Percentiles rank a stretch among this genome's conserved stretches.
Evolutionary conservation across 176 grass and related monocot species (phyloP).

Genomic region (Oryza punctata): DNA sequence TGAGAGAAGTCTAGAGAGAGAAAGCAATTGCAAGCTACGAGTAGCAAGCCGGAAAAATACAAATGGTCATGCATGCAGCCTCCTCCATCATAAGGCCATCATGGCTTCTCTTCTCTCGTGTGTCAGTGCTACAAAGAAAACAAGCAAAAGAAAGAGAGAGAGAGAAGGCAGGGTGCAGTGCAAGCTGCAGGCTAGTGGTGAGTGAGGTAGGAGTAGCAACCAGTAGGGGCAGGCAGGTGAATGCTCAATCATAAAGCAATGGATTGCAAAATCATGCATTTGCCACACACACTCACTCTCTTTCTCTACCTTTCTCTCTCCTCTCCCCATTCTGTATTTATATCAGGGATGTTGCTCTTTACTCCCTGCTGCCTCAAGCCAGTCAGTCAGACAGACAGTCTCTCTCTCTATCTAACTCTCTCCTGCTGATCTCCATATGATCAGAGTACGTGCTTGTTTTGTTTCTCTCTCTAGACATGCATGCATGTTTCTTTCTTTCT

Average conservation of each 20-base stretch:
- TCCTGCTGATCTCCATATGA: slow-evolving; percentile 10
- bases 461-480: slow-evolving; percentile 34
- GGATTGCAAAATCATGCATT: slow-evolving; percentile 85
- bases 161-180: not conserved
- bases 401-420: not conserved
- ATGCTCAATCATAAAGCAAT: slow-evolving; percentile 95
- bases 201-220: not conserved
- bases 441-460: not conserved
- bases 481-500: slow-evolving; percentile 4
- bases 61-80: slow-evolving; percentile 42
- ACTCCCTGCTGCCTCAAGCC: slow-evolving; percentile 45
- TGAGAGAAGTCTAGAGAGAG: not conserved
- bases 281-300: slow-evolving; percentile 12
- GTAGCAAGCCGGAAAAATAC: not conserved
- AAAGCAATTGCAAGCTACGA: not conserved
- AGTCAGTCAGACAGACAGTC: slow-evolving; percentile 31
- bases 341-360: slow-evolving; percentile 83
- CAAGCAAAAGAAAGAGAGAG: slow-evolving; percentile 16
- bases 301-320: not conserved
- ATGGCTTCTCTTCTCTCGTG: slow-evolving; percentile 73
- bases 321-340: slow-evolving; percentile 53
- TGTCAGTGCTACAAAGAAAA: slow-evolving; percentile 61
- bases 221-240: slow-evolving; percentile 36
- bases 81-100: slow-evolving; percentile 70
- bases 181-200: too few species aligned